phyloP scores from a whole-genome alignment of 495 filamentous ascomycete genomes.

The Thermothielavioides terrestris region DNA sequence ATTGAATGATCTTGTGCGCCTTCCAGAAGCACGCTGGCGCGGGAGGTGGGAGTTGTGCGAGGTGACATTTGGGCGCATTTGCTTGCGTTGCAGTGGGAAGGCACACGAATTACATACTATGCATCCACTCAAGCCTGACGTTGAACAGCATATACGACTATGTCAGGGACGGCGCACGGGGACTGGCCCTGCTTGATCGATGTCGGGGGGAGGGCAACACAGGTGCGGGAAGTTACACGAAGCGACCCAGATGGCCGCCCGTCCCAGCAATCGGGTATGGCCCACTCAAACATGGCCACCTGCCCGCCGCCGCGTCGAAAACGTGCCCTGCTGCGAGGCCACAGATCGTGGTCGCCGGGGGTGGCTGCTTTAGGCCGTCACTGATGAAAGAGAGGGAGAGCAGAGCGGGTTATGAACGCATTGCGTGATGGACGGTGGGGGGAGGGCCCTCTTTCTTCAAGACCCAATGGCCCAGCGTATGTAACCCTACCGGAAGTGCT shows the following conservation, averaged over 20 bases:
- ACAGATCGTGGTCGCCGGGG: conserved; percentile 11
- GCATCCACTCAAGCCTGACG: conserved; percentile 13
- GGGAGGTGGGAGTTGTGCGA: conserved; percentile 3
- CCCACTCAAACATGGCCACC: conserved; percentile 8
- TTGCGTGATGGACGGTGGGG: conserved; percentile 4
- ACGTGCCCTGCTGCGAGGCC: conserved; percentile 11
- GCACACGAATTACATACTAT: too few relatives aligned
- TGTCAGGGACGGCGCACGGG: conserved; percentile 9
- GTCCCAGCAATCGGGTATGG: conserved; percentile 11
- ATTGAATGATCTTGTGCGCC: background rate
- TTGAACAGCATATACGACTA: conserved; percentile 15
- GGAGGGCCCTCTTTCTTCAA: background rate
- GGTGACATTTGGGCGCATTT: conserved; percentile 1
- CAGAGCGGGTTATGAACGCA: conserved; percentile 4
- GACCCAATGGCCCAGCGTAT: conserved; percentile 1
- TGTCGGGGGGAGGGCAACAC: background rate
- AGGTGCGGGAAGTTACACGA: background rate
- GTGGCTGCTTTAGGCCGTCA: background rate
- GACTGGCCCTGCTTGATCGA: background rate
- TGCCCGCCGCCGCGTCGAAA: conserved; percentile 5
- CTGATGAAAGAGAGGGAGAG: background rate
- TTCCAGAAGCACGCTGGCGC: conserved; percentile 6
- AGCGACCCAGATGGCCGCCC: background rate
- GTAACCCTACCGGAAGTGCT: conserved; percentile 9
- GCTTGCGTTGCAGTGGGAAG: background rate